A percentile compares a stretch with the other conserved stretches of the same genome.
Conservation (phyloP, 345 rosid genomes). For the Eucalyptus cloeziana region DNA sequence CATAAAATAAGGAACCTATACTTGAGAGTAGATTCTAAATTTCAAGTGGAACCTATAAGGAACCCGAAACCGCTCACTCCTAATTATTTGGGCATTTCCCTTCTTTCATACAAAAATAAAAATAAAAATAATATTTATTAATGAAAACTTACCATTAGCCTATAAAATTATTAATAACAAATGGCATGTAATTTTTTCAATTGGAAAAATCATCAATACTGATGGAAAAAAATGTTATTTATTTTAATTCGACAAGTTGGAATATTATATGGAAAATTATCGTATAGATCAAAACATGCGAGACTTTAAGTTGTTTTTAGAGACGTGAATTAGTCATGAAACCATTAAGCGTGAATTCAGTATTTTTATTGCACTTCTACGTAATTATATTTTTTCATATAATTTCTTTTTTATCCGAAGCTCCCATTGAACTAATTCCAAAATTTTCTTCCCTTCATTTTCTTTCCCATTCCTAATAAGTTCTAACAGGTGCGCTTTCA, state of each 20-base stretch:
- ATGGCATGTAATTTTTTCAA: too few species aligned
- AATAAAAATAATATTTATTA: too few species aligned
- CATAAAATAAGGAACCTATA: too few species aligned
- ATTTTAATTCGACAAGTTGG: too few species aligned
- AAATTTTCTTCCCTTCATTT: fast-evolving
- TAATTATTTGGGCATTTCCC: too few species aligned
- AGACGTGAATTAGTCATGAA: background rate
- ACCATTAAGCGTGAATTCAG: background rate
- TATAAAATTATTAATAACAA: too few species aligned
- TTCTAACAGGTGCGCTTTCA: background rate
- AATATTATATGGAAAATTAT: background rate
- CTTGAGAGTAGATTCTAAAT: fast-evolving
- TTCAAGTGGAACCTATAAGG: too few species aligned
- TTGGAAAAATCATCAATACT: too few species aligned
- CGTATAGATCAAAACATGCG: fast-evolving
- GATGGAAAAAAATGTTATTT: too few species aligned
- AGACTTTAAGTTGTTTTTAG: background rate
- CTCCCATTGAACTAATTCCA: background rate
- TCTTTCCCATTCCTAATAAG: background rate
- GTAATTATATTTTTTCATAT: background rate
- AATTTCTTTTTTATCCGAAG: background rate
- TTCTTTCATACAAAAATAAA: too few species aligned
- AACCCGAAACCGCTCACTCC: fast-evolving
- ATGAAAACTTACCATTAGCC: too few species aligned
- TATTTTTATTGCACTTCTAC: background rate